A percentile compares a stretch with the other conserved stretches of the same genome.
Conservation (phyloP, 2,329 filamentous ascomycete species). For the Clonostachys rhizophaga region DNA sequence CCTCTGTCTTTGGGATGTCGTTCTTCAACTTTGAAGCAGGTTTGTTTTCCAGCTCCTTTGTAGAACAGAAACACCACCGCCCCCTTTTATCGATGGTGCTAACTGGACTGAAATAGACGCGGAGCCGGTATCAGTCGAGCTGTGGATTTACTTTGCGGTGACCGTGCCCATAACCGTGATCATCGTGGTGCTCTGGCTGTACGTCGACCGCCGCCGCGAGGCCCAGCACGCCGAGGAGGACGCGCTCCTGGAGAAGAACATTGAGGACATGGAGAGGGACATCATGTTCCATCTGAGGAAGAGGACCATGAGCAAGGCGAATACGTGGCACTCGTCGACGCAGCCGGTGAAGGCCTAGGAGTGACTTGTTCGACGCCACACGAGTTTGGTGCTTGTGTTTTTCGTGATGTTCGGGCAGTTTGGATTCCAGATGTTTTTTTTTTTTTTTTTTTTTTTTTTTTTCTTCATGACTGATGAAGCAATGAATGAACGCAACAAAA, state of each 20-base stretch:
- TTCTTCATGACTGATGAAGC: too few relatives aligned
- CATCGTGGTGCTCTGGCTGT: conserved; percentile 51
- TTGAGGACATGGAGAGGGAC: conserved; percentile 50
- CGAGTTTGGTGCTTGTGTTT: too few relatives aligned
- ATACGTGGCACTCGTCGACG: conserved; percentile 44
- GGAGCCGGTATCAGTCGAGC: conserved; percentile 38
- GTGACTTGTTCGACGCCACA: too few relatives aligned
- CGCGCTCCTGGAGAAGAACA: conserved; percentile 45
- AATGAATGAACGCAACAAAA: too few relatives aligned
- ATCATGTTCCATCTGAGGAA: conserved; percentile 52
- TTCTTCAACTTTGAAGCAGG: conserved; percentile 56
- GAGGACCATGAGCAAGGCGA: conserved; percentile 50
- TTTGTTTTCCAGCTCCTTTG: not conserved
- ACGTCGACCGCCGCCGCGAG: conserved; percentile 46
- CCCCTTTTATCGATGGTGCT: not conserved
- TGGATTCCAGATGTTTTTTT: too few relatives aligned
- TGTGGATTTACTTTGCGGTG: conserved; percentile 62
- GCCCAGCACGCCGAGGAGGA: conserved; percentile 43
- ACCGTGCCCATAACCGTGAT: conserved; percentile 51
- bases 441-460: too few relatives aligned
- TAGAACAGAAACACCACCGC: not conserved
- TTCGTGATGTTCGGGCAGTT: too few relatives aligned
- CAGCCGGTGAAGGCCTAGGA: conserved; percentile 14
- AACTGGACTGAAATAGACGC: conserved; percentile 12
- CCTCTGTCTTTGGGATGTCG: conserved; percentile 62